phyloP scores from a whole-genome alignment of 192 early-diverging fungal species.

The Radiomyces spectabilis region DNA sequence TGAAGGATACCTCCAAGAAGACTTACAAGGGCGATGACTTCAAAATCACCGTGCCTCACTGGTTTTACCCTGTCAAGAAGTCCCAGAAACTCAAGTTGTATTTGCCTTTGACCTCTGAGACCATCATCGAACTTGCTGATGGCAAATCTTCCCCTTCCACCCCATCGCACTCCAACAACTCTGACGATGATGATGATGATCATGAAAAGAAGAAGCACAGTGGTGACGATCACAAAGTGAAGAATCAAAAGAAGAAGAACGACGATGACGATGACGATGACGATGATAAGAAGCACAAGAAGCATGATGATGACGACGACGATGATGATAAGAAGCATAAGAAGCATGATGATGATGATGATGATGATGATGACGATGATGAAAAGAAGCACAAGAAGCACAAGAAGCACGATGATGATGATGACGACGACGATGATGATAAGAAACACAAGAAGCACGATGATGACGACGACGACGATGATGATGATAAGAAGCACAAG shows the following conservation, averaged over 20 bases:
- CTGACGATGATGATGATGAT: background rate
- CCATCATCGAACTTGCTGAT: background rate
- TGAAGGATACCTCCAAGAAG: background rate
- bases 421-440: background rate
- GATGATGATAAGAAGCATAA: too few species aligned
- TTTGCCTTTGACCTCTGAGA: background rate
- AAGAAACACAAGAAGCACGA: background rate
- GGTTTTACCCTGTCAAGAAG: background rate
- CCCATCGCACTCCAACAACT: background rate
- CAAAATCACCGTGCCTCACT: background rate
- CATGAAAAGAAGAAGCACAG: background rate
- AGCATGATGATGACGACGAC: background rate
- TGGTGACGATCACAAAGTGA: background rate
- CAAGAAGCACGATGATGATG: background rate
- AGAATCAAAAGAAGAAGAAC: background rate
- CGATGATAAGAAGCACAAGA: background rate
- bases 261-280: background rate
- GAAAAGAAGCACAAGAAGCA: too few species aligned
- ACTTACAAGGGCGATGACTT: background rate
- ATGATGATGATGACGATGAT: background rate
- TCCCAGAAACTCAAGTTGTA: background rate
- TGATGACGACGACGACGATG: background rate
- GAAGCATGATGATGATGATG: constrained; percentile 5
- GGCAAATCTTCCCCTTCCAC: background rate
- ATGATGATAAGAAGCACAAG: constrained; percentile 1